Conservation (phyloP, 2,329 filamentous ascomycete species). For the Teratosphaeria pseudoeucalypti region DNA sequence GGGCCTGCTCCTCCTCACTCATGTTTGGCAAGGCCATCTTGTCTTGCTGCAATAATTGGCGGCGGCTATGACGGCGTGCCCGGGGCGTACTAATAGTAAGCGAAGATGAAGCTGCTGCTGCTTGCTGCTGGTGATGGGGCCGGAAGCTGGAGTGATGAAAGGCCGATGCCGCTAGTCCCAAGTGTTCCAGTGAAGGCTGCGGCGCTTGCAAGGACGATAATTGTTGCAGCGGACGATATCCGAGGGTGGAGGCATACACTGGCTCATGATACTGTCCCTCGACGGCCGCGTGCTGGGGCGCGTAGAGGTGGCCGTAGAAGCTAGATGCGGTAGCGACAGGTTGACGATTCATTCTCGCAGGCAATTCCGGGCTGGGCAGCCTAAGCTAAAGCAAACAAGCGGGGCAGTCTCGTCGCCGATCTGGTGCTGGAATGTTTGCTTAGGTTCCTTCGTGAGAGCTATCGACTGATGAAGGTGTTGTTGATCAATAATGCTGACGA, state of each 20-base stretch:
- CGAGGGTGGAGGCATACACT: constrained; percentile 26
- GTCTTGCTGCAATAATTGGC: constrained; percentile 8
- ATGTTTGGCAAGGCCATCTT: constrained; percentile 29
- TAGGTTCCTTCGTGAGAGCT: neutral
- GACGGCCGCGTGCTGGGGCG: constrained; percentile 5
- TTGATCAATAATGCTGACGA: neutral
- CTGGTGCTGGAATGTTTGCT: neutral
- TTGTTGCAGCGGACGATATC: constrained; percentile 27
- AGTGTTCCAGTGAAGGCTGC: constrained; percentile 11
- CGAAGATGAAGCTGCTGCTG: neutral
- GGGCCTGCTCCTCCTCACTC: constrained; percentile 46
- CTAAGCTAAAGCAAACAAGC: constrained; percentile 20
- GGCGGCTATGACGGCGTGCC: constrained; percentile 13
- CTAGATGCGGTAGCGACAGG: constrained; percentile 15
- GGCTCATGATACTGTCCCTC: constrained; percentile 20
- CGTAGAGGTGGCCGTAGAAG: constrained; percentile 11
- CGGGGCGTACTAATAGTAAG: constrained; percentile 8
- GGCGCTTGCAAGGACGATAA: constrained; percentile 29
- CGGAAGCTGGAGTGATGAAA: constrained; percentile 15
- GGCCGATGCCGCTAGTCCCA: constrained; percentile 11
- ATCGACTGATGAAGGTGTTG: neutral
- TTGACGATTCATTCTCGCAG: constrained; percentile 17
- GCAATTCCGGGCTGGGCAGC: constrained; percentile 7
- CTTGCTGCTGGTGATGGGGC: constrained; percentile 7
- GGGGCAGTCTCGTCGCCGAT: constrained; percentile 8